Evolutionary conservation across 2,329 filamentous ascomycete genomes (phyloP), one percentile per base, ranked within the genome.

Genomic region (Aspergillus pseudotamarii): DNA sequence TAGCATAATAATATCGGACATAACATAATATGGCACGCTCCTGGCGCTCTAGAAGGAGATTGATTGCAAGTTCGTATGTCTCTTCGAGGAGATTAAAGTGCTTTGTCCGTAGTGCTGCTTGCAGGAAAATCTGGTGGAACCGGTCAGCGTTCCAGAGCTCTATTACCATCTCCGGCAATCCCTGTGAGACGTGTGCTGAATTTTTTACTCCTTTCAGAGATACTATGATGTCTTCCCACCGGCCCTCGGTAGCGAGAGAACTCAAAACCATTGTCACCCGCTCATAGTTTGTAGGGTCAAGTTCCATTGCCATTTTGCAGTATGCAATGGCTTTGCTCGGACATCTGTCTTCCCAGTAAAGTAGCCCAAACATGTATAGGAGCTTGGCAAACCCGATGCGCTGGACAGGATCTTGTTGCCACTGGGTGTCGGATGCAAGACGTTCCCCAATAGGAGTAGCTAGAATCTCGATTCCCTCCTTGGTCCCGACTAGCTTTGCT

Each of bases 61-160:
- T 43, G 58, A 72, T 71, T 48, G 69, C 67, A 23, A 50, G 54
- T 14, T 68, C 56, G 26, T 72, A 71, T 21, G 69, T 64, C n/a
- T 48, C 53, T 41, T 67, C 66, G 34, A 71, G 45, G 51, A 69
- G 28, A 45, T 64, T 62, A 32, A 68, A 64, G 43, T 64, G 58
- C 8, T 60, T 51, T 4, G 65, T 68, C 54, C 68, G 62, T n/a
- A 68, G 57, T n/a, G 63, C 65, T 46, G 63, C 59, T 19, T 66
- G 60, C 19, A 66, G 46, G 28, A 69, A 11, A 19, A 65, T 65
- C 3, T 48, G 53, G 55, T 68, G 66, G 46, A 70, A 54, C 5
- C 59, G 59, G 6, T 67, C 66, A 21, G 63, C 54, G 3, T 38
- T 36, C 26, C 65, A 63, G 8, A 68, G 59, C 4, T 61, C 57